These are phyloP conservation scores for Neofusicoccum cordaticola DNA, from an alignment of 2,329 filamentous ascomycete genomes.

Conservation along the genomic window DNA sequence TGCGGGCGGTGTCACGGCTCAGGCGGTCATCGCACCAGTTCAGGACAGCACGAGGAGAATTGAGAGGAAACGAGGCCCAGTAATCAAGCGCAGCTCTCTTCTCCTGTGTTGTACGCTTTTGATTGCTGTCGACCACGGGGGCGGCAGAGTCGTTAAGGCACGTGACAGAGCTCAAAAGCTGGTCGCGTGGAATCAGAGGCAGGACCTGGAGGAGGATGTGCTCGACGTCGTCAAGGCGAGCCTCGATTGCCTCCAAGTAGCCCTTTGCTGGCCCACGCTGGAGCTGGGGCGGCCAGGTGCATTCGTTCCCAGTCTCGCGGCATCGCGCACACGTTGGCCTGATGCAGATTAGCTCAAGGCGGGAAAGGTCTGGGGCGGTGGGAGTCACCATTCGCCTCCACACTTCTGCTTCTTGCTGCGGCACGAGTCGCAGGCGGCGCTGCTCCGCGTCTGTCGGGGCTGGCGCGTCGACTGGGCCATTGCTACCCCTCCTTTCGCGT, in stretches of 20 bases:
- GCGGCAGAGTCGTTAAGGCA: background rate
- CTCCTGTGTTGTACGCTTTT: conserved; percentile 17
- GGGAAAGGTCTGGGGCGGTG: background rate
- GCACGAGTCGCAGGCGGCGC: conserved; percentile 16
- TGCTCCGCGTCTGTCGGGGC: conserved; percentile 15
- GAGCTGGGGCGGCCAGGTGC: conserved; percentile 15
- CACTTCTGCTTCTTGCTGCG: conserved; percentile 17
- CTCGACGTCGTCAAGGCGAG: conserved; percentile 17
- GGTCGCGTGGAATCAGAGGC: conserved; percentile 6
- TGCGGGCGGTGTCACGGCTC: background rate
- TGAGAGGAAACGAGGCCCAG: conserved; percentile 15
- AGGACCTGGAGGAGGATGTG: conserved; percentile 15
- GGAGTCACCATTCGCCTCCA: conserved; percentile 17
- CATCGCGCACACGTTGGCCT: conserved; percentile 16
- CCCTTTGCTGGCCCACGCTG: conserved; percentile 17
- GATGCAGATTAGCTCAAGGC: background rate
- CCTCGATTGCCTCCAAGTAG: conserved; percentile 16
- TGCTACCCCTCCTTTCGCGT: background rate
- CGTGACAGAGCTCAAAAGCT: conserved; percentile 5
- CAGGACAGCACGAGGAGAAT: conserved; percentile 9
- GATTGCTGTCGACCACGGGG: background rate
- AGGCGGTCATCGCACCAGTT: conserved; percentile 9
- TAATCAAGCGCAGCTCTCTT: conserved; percentile 15
- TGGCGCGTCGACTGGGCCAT: conserved; percentile 14
- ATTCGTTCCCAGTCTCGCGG: conserved; percentile 14